Evolutionary conservation across 129 eudicot genomes (phyloP), one percentile per base, ranked within the genome.

Genomic region (Arctium minus): DNA sequence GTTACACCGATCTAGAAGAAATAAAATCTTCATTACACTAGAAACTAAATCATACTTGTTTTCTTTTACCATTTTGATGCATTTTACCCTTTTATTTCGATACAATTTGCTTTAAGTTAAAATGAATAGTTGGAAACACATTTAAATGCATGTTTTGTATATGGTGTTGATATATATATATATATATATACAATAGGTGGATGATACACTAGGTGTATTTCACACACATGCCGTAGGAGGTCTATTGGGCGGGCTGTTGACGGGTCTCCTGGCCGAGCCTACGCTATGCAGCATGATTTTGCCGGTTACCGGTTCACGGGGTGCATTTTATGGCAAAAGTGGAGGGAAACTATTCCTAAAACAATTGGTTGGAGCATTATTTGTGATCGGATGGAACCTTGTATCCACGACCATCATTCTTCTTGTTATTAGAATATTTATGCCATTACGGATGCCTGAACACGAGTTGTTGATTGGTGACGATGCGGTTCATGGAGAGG

Each of bases 141-240:
- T 15, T 56, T 15, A 13, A 13, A 3, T 50, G 6, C 4, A 13
- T 48, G 62, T 15, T 53, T 17, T 53, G 1, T 15, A 12, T 15
- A 13, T 53, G 12, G 12, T 42, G 15, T 46, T 44, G 15, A 44
- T 44, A 44, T 44, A 44, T 40, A 40, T 42, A 0, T 39, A 39
- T 1, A 42, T 42, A 42, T 53, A 11, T 17, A 56, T 4, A 56
- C 6, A 3, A 70, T 74, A 92, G 97, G 97, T 92, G 60, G 97
- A 92, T 76, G 97, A 92, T 40, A 87, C 97, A 10, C 81, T 92
- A 29, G 97, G 94, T 32, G 97, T 90, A 79, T 92, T 90, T 76
- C 92, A 92, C 81, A 92, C 97, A 40, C 97, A 92, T 46, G 97
- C 93, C 4, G 97, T 88, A n/a, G 94, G 92, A 1, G 97, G 97